phyloP scores from a whole-genome alignment of 1,284 basidiomycete species.

The Apiotrichum sp. region DNA sequence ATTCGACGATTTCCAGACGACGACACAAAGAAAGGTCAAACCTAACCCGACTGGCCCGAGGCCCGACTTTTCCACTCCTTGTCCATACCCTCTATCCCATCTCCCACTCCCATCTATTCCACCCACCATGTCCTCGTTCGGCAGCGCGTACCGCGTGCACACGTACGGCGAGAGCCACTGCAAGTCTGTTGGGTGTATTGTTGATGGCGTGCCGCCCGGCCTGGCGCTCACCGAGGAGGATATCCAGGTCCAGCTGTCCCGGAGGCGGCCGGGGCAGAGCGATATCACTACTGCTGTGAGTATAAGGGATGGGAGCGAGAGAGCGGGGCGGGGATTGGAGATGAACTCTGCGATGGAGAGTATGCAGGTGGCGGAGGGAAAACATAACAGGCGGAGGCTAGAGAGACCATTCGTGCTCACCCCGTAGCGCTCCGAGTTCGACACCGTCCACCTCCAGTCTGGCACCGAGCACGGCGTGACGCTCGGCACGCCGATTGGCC shows the following conservation, averaged over 20 bases:
- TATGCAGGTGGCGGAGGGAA: too few species aligned
- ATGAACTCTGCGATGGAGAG: too few species aligned
- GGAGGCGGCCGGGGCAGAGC: constrained; percentile 91
- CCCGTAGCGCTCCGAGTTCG: constrained; percentile 88
- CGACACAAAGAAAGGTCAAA: too few species aligned
- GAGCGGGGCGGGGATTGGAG: too few species aligned
- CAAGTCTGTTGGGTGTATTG: constrained; percentile 91
- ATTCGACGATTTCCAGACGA: too few species aligned
- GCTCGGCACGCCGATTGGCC: constrained; percentile 91
- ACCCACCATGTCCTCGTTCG: constrained; percentile 80
- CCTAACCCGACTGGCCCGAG: not conserved
- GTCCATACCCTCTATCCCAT: not conserved
- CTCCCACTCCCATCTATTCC: constrained; percentile 5
- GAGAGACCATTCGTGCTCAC: too few species aligned
- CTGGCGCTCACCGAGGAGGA: constrained; percentile 72
- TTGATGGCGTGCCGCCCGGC: constrained; percentile 95
- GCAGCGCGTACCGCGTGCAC: constrained; percentile 82
- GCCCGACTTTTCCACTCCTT: constrained; percentile 1
- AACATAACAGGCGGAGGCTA: too few species aligned
- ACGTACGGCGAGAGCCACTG: constrained; percentile 99
- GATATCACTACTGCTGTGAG: constrained; percentile 90
- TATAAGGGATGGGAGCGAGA: constrained; percentile 8
- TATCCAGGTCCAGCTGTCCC: constrained; percentile 85
- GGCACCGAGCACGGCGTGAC: constrained; percentile 92
- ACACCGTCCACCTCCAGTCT: constrained; percentile 88